Conservation (phyloP, 495 filamentous ascomycete genomes). For the Annulohypoxylon nitens region DNA sequence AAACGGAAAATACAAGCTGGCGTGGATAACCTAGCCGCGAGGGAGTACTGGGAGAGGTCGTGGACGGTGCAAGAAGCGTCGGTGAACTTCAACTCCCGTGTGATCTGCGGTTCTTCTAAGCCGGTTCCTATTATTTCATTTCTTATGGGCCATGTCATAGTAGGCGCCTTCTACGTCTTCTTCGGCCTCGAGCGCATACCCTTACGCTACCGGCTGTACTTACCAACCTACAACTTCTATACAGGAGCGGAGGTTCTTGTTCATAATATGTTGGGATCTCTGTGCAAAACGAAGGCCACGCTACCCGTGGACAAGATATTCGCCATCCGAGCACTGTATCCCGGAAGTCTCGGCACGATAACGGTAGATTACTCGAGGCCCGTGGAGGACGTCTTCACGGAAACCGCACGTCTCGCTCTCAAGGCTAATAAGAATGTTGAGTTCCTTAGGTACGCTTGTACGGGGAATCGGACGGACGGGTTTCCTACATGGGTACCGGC, state of each 20-base stretch:
- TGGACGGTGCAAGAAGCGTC: not conserved
- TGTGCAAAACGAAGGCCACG: not conserved
- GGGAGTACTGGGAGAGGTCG: not conserved
- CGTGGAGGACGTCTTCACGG: not conserved
- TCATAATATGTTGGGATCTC: not conserved
- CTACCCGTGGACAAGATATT: not conserved
- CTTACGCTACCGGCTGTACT: not conserved
- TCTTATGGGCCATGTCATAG: not conserved
- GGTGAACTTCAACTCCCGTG: not conserved
- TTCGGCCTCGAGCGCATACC: not conserved
- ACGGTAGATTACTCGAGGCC: not conserved
- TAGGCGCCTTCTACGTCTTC: not conserved
- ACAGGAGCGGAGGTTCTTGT: not conserved
- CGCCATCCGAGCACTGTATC: not conserved
- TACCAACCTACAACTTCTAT: not conserved
- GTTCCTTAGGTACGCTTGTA: not conserved
- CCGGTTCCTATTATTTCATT: not conserved
- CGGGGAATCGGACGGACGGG: not conserved
- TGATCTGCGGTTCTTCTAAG: not conserved
- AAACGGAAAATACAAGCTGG: not conserved
- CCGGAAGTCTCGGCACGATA: not conserved
- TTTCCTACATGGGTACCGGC: not conserved
- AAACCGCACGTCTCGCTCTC: not conserved
- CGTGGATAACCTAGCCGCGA: not conserved
- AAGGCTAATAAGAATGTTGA: not conserved